A percentile compares a stretch with the other conserved stretches of the same genome.
Conservation (phyloP, 2,329 filamentous ascomycete species). For the Calonectria naviculata region DNA sequence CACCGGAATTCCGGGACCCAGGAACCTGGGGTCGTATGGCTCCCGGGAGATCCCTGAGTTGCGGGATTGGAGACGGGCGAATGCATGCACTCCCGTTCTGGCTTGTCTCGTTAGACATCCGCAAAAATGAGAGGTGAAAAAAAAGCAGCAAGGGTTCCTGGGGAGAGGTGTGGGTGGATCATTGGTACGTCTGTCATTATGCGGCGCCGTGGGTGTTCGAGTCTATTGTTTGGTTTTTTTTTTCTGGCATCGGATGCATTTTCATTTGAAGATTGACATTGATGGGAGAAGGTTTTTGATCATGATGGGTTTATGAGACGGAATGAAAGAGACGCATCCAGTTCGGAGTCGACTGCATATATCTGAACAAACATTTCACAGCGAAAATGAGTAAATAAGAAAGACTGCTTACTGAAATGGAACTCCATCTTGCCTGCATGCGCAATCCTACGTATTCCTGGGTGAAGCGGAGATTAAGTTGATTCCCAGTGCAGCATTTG, state of each 20-base stretch:
- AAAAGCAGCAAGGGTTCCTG: constrained; percentile 26
- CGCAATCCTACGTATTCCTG: neutral
- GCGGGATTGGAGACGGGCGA: constrained; percentile 9
- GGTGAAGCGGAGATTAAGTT: neutral
- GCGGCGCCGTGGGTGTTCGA: constrained; percentile 28
- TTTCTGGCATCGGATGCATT: constrained; percentile 11
- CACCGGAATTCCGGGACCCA: constrained; percentile 21
- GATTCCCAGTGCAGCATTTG: neutral
- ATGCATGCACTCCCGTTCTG: neutral
- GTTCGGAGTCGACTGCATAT: constrained; percentile 19
- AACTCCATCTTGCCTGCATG: neutral
- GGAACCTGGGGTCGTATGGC: constrained; percentile 16
- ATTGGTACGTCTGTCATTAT: constrained; percentile 25
- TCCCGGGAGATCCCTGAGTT: constrained; percentile 7
- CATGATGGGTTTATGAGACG: constrained; percentile 3
- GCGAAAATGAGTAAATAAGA: neutral
- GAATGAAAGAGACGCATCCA: constrained; percentile 8
- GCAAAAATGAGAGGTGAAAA: constrained; percentile 15
- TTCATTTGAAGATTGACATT: constrained; percentile 22
- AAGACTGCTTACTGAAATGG: neutral
- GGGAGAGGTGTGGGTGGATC: constrained; percentile 24
- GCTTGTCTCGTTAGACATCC: constrained; percentile 21
- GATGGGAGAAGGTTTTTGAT: neutral
- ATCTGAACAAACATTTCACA: neutral
- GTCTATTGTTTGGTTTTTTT: constrained; percentile 9